Base-by-base conservation (phyloP, 1,284 basidiomycete species). In the Leccinum insolens region DNA sequence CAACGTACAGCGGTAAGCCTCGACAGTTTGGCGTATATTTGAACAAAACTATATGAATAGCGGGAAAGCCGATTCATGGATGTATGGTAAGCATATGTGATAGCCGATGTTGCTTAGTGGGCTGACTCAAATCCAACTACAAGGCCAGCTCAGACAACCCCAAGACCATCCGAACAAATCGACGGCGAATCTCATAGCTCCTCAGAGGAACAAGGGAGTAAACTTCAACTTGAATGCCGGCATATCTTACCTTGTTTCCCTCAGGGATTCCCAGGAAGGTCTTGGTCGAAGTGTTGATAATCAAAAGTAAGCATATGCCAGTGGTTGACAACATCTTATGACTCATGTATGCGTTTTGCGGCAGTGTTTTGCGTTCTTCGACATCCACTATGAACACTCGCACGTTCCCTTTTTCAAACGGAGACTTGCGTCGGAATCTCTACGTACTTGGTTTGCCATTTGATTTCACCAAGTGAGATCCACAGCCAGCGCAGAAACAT, bases 381-480 rank as follows among this genome's bases (percentile, higher is more conserved):
- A 65, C 67, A 22, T 68, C 76, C 12, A 66, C 67, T 57, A 65
- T 17, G 65, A 69, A 68, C 58, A 11, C 52, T 37, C 72, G 71
- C 63, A 37, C 15, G 46, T 39, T 49, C 71, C 59, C 65, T 67
- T 82, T 76, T 37, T 82, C 77, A 22, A 80, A 80, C 9, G 69
- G 78, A 41, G 91, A 92, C 71, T 74, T 77, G 66, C 89, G 92
- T 63, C 85, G 91, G 67, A 93, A 93, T 75, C 85, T 93, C 60
- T 93, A 93, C 71, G 91, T 93, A 37, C 86, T 93, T 25, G 92
- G 92, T 17, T 77, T 93, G 62, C 92, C 92, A 4, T 92, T 92
- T 73, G 88, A 90, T 72, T 82, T 93, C 39, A 89, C 88, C 37
- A 91, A 92, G 91, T 92, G 75, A 67, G 85, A 39, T 60, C 49